phyloP scores from a whole-genome alignment of 805 yeast species.

The Hanseniaspora lachancei region DNA sequence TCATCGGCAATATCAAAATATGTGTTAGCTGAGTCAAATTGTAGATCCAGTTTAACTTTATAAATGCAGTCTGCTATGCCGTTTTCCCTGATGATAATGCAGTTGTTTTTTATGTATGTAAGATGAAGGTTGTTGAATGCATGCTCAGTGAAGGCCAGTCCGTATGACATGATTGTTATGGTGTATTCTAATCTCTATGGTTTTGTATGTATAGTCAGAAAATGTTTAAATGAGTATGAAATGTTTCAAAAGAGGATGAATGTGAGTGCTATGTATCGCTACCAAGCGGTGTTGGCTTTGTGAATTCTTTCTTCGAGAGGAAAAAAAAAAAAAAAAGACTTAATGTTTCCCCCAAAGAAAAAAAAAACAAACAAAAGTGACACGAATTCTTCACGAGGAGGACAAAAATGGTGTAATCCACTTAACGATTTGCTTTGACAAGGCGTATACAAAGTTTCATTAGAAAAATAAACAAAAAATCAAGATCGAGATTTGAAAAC shows the following conservation, averaged over 20 bases:
- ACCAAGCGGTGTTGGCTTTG: too few relatives aligned
- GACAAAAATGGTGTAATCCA: too few relatives aligned
- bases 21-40: not conserved
- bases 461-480: not conserved
- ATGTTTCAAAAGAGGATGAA: too few relatives aligned
- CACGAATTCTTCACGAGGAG: not conserved
- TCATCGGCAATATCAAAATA: conserved; percentile 1
- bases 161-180: not conserved
- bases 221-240: too few relatives aligned
- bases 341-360: too few relatives aligned
- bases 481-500: too few relatives aligned
- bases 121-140: not conserved
- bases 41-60: not conserved
- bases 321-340: too few relatives aligned
- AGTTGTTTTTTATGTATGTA: not conserved
- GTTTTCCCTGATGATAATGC: not conserved
- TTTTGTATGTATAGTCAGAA: not conserved
- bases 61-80: conserved; percentile 2
- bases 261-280: too few relatives aligned
- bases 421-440: not conserved
- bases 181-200: not conserved
- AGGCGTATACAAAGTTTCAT: not conserved
- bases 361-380: not conserved
- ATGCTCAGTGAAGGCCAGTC: not conserved
- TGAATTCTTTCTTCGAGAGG: too few relatives aligned